A percentile compares a stretch with the other conserved stretches of the same genome.
Conservation (phyloP, 768 basidiomycete species). For the Tremella fuciformis region DNA sequence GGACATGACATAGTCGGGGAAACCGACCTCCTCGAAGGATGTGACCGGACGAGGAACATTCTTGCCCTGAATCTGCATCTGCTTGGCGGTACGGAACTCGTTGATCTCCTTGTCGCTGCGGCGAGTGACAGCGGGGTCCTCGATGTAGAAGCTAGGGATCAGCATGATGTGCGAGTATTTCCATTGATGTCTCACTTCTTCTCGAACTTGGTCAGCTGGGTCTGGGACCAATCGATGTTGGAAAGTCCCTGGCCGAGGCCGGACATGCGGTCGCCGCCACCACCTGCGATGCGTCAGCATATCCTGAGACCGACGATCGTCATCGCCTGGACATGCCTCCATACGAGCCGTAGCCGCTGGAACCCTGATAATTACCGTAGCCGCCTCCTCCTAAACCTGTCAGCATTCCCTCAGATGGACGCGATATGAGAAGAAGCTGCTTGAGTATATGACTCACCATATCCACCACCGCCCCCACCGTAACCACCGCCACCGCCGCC, state of each 20-base stretch:
- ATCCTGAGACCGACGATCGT: slow-evolving; percentile 31
- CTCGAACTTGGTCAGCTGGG: slow-evolving; percentile 79
- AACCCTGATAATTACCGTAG: slow-evolving; percentile 44
- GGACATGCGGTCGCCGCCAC: slow-evolving; percentile 60
- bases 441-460: no score
- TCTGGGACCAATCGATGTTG: slow-evolving; percentile 75
- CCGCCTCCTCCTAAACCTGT: slow-evolving; percentile 33
- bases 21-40: slow-evolving; percentile 89
- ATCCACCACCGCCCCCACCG: slow-evolving; percentile 18
- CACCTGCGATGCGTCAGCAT: slow-evolving; percentile 33
- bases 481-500: slow-evolving; percentile 17
- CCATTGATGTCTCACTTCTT: slow-evolving; percentile 66
- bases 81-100: slow-evolving; percentile 75
- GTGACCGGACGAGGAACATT: slow-evolving; percentile 83
- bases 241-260: slow-evolving; percentile 77
- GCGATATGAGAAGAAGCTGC: no score
- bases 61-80: slow-evolving; percentile 90
- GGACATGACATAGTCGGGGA: slow-evolving; percentile 92
- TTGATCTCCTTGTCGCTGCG: slow-evolving; percentile 82
- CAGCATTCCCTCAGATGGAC: slow-evolving; percentile 17
- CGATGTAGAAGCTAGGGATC: slow-evolving; percentile 54
- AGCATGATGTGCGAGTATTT: not conserved
- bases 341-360: slow-evolving; percentile 47
- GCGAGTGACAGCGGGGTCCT: slow-evolving; percentile 76
- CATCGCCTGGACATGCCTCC: slow-evolving; percentile 50